A percentile compares a stretch with the other conserved stretches of the same genome.
These are phyloP conservation scores for Leishmania martiniquensis DNA, from an alignment of 208 protist species.

Conservation along the genomic window DNA sequence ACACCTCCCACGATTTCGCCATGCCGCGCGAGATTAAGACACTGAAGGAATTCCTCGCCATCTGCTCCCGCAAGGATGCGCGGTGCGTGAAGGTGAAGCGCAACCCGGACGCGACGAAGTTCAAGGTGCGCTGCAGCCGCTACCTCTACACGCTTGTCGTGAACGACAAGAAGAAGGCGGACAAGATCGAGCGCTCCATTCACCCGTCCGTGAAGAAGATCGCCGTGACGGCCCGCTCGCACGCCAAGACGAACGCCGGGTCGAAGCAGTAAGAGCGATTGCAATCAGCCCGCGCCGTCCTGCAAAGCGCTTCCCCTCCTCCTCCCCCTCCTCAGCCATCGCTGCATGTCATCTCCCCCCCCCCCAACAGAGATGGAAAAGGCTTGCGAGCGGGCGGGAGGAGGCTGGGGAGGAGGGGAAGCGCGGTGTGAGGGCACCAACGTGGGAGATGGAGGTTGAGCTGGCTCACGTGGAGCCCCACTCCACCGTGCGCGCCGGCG, in stretches of 20 bases:
- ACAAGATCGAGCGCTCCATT: slow-evolving; percentile 93
- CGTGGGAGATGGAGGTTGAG: background rate
- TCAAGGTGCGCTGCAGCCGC: slow-evolving; percentile 94
- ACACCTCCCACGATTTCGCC: background rate
- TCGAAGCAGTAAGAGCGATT: slow-evolving; percentile 50
- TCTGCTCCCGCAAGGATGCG: slow-evolving; percentile 93
- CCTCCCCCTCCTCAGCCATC: background rate
- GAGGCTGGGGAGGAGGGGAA: background rate
- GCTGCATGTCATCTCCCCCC: background rate
- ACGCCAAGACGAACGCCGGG: slow-evolving; percentile 86
- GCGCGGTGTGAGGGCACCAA: background rate
- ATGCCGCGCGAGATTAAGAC: slow-evolving; percentile 94
- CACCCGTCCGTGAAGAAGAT: slow-evolving; percentile 92
- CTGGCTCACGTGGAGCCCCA: background rate
- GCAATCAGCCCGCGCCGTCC: background rate
- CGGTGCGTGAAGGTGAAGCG: slow-evolving; percentile 94
- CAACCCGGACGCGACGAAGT: slow-evolving; percentile 90
- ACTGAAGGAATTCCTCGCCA: slow-evolving; percentile 93
- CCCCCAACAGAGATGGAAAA: background rate
- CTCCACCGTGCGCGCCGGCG: background rate
- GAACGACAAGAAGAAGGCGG: slow-evolving; percentile 91
- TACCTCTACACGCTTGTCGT: slow-evolving; percentile 94
- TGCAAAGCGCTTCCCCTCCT: background rate
- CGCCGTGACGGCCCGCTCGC: slow-evolving; percentile 77
- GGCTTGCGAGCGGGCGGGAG: background rate